A percentile compares a stretch with the other conserved stretches of the same genome.
phyloP scores from a whole-genome alignment of 768 basidiomycete species.

The Pholiota microspora region DNA sequence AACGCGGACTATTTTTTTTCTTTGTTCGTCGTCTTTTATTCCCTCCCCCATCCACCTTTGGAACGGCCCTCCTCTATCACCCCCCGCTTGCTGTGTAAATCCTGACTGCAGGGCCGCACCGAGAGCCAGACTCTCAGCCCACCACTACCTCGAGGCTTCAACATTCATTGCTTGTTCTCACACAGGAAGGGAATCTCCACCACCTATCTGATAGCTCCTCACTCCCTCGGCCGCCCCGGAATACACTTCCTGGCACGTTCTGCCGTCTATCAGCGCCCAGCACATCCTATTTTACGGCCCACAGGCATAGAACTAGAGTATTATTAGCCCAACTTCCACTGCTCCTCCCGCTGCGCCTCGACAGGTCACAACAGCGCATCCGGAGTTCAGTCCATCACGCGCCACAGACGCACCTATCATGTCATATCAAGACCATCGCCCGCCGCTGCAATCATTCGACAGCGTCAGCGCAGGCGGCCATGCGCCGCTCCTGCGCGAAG shows the following conservation, averaged over 20 bases:
- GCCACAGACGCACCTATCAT: not conserved
- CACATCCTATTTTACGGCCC: not conserved
- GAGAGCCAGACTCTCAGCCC: not conserved
- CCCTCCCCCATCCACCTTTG: no score
- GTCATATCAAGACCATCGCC: conserved; percentile 15
- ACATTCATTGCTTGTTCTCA: not conserved
- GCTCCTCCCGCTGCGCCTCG: no score
- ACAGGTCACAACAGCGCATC: not conserved
- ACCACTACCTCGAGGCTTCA: not conserved
- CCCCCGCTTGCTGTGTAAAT: no score
- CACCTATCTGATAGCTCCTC: not conserved
- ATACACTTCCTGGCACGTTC: not conserved
- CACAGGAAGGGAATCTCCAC: not conserved
- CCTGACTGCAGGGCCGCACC: no score
- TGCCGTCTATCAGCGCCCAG: not conserved
- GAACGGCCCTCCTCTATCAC: no score
- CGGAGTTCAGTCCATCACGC: not conserved
- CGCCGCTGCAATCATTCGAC: conserved; percentile 7
- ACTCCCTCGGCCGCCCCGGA: no score
- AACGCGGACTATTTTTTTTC: no score
- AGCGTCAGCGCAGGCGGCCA: not conserved
- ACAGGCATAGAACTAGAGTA: not conserved
- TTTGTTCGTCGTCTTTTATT: no score
- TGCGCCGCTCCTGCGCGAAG: conserved; percentile 4
- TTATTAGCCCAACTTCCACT: not conserved